A percentile compares a stretch with the other conserved stretches of the same genome.
phyloP scores from a whole-genome alignment of 768 basidiomycete species.

The Pisolithus sp. region DNA sequence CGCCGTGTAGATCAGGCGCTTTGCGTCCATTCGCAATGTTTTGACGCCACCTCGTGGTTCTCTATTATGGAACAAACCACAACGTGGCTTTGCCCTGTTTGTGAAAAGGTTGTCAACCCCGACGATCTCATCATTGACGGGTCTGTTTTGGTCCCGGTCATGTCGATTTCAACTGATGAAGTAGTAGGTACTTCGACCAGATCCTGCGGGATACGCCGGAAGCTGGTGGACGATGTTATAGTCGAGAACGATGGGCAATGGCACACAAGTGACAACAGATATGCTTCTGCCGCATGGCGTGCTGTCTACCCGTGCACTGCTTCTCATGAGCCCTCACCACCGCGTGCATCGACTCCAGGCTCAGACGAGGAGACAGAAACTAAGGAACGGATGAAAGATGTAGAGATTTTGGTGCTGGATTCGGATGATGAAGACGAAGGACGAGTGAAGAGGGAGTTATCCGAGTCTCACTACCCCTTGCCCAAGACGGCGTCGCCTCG shows the following conservation, averaged over 20 bases:
- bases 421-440: slow-evolving; percentile 75
- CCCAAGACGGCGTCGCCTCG: slow-evolving; percentile 20
- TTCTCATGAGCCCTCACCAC: slow-evolving; percentile 21
- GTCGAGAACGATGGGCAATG: slow-evolving; percentile 94
- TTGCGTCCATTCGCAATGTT: slow-evolving; percentile 91
- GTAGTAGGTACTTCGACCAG: slow-evolving; percentile 72
- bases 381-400: slow-evolving; percentile 41
- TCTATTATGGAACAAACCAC: slow-evolving; percentile 95
- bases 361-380: slow-evolving; percentile 26
- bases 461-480: slow-evolving; percentile 45
- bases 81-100: slow-evolving; percentile 92
- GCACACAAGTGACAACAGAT: slow-evolving; percentile 88
- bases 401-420: slow-evolving; percentile 61
- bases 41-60: slow-evolving; percentile 92
- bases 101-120: slow-evolving; percentile 69
- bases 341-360: slow-evolving; percentile 20
- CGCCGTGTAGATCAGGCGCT: slow-evolving; percentile 80
- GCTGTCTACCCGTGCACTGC: slow-evolving; percentile 39
- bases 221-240: slow-evolving; percentile 81
- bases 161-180: background rate
- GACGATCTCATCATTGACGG: slow-evolving; percentile 90
- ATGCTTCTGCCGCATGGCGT: slow-evolving; percentile 69
- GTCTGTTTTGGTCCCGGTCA: slow-evolving; percentile 35
- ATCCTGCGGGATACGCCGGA: slow-evolving; percentile 77
- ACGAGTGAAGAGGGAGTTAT: slow-evolving; percentile 69